phyloP scores from a whole-genome alignment of 805 yeast genomes.

The Kodamaea kakaduensis region DNA sequence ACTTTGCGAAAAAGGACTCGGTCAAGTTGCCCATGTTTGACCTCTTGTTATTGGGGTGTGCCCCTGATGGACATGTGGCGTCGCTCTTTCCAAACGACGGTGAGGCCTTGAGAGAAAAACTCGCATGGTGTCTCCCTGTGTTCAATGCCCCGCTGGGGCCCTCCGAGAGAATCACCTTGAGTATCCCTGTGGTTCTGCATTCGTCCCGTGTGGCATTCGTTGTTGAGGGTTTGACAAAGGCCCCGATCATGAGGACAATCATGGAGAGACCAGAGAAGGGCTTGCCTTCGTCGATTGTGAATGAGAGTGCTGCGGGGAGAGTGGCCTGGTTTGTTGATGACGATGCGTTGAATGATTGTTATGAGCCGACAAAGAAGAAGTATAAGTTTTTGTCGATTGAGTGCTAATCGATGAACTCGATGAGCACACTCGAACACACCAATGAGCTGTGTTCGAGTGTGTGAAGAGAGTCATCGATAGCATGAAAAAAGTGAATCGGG shows the following conservation, averaged over 20 bases:
- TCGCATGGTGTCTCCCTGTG: conserved; percentile 95
- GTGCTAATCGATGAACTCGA: conserved; percentile 4
- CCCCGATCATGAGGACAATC: conserved; percentile 83
- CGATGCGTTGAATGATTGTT: conserved; percentile 80
- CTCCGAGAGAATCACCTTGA: conserved; percentile 75
- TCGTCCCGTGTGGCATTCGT: conserved; percentile 90
- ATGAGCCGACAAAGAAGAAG: conserved; percentile 63
- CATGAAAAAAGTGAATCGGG: too few species aligned
- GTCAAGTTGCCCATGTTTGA: conserved; percentile 96
- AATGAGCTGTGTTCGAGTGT: too few species aligned
- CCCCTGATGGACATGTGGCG: conserved; percentile 98
- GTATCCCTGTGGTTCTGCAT: conserved; percentile 93
- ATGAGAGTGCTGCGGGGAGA: conserved; percentile 94
- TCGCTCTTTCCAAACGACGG: conserved; percentile 90
- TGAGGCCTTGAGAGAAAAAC: conserved; percentile 78
- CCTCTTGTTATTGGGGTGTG: conserved; percentile 87
- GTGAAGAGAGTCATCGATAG: too few species aligned
- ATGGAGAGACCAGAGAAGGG: conserved; percentile 98
- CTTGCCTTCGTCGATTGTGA: conserved; percentile 87
- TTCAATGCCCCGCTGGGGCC: conserved; percentile 91
- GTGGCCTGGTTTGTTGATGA: conserved; percentile 97
- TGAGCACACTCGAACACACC: too few species aligned
- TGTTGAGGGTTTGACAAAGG: conserved; percentile 94
- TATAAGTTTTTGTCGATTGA: conserved; percentile 52
- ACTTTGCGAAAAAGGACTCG: conserved; percentile 93